Evolutionary conservation across 2,329 filamentous ascomycete genomes (phyloP), one percentile per base, ranked within the genome.

Genomic region (Xylariaceae sp.): DNA sequence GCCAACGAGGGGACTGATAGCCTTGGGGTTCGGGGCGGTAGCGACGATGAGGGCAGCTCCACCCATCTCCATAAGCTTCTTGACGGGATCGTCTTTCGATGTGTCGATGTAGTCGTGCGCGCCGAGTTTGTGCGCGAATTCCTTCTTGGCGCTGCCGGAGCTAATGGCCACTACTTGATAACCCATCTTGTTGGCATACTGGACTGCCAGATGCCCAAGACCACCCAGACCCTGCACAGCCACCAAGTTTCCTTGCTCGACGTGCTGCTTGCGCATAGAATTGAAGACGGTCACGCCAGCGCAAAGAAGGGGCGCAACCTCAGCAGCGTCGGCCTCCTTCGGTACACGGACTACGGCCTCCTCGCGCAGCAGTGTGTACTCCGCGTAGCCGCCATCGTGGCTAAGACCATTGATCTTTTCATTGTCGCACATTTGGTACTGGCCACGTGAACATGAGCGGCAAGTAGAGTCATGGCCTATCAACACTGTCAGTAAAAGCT

Each of bases 131-230:
- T 71, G 66, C 0, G 88, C 87, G 62, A 91, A 88, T 0, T 83
- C 78, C 54, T 79, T 79, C 75, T 93, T 93, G 59, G 74, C 76
- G 54, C 82, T 78, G 9, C 83, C 82, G 0, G 82, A 80, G 10
- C 82, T 87, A 46, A 92, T 76, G 0, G 86, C 89, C 1, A 83
- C 82, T 5, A 89, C 82, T 52, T 82, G 78, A 69, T 87, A 91
- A 5, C 89, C 89, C 87, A 91, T 90, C 69, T 84, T 84, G 45
- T 75, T 75, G 5, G 87, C 87, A 66, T 86, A 92, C 66, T 91
- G 88, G 31, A 92, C 83, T 0, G 87, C 89, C 31, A 93, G 68
- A 68, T 93, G 89, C 2, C 89, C 89, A 0, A 92, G 76, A 1
- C 89, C 89, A 46, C 90, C 84, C 3, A 93, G 75, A 13, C 88